These are phyloP conservation scores for Exophiala viscosa DNA, from an alignment of 2,329 filamentous ascomycete genomes.

Conservation along the genomic window DNA sequence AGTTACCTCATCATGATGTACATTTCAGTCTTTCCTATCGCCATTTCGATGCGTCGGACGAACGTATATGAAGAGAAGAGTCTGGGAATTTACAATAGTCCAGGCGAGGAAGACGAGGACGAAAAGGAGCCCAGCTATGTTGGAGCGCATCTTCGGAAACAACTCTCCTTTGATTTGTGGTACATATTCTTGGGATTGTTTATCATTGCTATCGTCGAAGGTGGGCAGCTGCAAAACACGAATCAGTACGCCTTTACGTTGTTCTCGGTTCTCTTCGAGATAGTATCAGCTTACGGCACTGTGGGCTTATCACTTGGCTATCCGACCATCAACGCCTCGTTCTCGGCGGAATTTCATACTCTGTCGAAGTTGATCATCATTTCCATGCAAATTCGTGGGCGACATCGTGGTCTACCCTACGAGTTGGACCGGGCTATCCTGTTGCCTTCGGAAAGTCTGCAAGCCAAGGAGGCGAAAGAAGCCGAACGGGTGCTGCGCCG, in stretches of 20 bases:
- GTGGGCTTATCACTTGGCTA: conserved; percentile 89
- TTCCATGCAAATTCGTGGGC: conserved; percentile 63
- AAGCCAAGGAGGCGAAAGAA: conserved; percentile 29
- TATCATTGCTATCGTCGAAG: conserved; percentile 86
- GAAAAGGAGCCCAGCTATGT: conserved; percentile 73
- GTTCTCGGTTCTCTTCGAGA: conserved; percentile 73
- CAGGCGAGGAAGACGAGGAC: conserved; percentile 59
- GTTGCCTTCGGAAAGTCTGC: conserved; percentile 50
- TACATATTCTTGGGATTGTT: conserved; percentile 93
- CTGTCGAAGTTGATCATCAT: conserved; percentile 65
- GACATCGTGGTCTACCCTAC: conserved; percentile 63
- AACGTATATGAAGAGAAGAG: conserved; percentile 62
- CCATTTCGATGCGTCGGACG: conserved; percentile 58
- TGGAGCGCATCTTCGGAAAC: conserved; percentile 82
- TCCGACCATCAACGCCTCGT: conserved; percentile 68
- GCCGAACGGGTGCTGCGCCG: conserved; percentile 24
- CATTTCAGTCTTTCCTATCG: conserved; percentile 59
- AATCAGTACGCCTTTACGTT: conserved; percentile 60
- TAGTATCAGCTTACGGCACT: conserved; percentile 88
- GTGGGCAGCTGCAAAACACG: conserved; percentile 60
- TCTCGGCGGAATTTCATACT: conserved; percentile 75
- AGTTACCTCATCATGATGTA: conserved; percentile 65
- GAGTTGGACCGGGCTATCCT: conserved; percentile 67
- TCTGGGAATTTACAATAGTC: conserved; percentile 64
- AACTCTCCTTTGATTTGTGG: conserved; percentile 97